Evolutionary conservation across 345 rosid genomes (phyloP).

Genomic region (Eucalyptus tenuipes): DNA sequence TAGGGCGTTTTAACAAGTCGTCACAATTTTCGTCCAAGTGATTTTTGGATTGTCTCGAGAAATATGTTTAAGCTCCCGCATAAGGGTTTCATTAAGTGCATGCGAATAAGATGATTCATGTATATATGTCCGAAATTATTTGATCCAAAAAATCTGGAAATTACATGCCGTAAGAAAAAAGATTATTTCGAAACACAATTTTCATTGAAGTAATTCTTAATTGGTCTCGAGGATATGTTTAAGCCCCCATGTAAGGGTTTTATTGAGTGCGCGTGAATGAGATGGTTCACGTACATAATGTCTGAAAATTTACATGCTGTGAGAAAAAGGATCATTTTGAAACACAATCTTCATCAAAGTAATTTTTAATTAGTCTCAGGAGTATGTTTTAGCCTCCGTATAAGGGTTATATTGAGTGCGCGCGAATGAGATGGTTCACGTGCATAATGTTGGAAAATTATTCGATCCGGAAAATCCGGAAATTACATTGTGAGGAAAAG

Average conservation of each 20-base stretch:
- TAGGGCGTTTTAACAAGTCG: background rate
- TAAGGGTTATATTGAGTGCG: background rate
- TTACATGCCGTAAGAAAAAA: background rate
- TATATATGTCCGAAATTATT: no score
- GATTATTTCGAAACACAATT: no score
- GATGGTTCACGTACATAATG: background rate
- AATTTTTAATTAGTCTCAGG: background rate
- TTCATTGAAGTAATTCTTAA: no score
- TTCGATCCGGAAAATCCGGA: background rate
- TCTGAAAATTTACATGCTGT: background rate
- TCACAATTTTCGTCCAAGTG: background rate
- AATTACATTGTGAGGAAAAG: background rate
- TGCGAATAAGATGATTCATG: background rate
- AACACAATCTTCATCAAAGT: background rate
- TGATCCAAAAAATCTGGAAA: background rate
- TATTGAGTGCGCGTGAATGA: background rate
- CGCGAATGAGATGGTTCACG: background rate
- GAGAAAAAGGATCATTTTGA: background rate
- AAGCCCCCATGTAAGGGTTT: background rate
- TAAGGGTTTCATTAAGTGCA: background rate
- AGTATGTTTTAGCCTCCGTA: background rate
- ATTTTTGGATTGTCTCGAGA: no score
- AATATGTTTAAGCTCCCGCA: background rate
- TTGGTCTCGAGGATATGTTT: background rate
- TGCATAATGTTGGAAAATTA: background rate